phyloP scores from a whole-genome alignment of 2,329 filamentous ascomycete species.

The Biscogniauxia mediterranea region DNA sequence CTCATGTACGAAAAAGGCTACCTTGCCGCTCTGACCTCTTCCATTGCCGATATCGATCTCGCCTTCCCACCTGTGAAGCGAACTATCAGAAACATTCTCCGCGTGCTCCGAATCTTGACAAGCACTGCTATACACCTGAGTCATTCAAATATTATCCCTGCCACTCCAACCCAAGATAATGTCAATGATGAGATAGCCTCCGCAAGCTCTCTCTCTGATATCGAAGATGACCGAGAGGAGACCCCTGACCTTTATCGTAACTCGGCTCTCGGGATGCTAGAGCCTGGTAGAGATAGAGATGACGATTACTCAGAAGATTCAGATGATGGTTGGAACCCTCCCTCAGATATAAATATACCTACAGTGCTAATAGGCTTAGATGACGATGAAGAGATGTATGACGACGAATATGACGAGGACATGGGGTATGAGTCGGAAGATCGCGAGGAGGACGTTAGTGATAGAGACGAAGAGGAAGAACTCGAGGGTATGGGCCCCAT shows the following conservation, averaged over 20 bases:
- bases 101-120: slow-evolving; percentile 83
- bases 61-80: slow-evolving; percentile 92
- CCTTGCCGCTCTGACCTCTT: slow-evolving; percentile 81
- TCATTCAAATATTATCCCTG: slow-evolving; percentile 72
- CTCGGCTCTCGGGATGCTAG: slow-evolving; percentile 91
- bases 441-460: slow-evolving; percentile 84
- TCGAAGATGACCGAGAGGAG: slow-evolving; percentile 84
- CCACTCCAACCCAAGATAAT: slow-evolving; percentile 60
- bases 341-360: background rate
- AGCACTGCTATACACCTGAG: slow-evolving; percentile 85
- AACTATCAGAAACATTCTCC: slow-evolving; percentile 93
- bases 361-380: slow-evolving; percentile 35
- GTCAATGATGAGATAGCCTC: slow-evolving; percentile 88
- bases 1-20: slow-evolving; percentile 99
- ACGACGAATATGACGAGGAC: slow-evolving; percentile 86
- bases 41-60: slow-evolving; percentile 92
- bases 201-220: slow-evolving; percentile 83
- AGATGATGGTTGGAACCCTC: slow-evolving; percentile 53
- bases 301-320: slow-evolving; percentile 77
- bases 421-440: slow-evolving; percentile 82
- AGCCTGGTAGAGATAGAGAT: slow-evolving; percentile 66
- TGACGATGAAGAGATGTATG: slow-evolving; percentile 90
- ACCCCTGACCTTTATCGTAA: slow-evolving; percentile 97
- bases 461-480: slow-evolving; percentile 71
- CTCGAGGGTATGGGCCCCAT: slow-evolving; percentile 82